Evolutionary conservation across 1,284 basidiomycete genomes (phyloP), one percentile per base, ranked within the genome.

Genomic region (Ustilago lituana): DNA sequence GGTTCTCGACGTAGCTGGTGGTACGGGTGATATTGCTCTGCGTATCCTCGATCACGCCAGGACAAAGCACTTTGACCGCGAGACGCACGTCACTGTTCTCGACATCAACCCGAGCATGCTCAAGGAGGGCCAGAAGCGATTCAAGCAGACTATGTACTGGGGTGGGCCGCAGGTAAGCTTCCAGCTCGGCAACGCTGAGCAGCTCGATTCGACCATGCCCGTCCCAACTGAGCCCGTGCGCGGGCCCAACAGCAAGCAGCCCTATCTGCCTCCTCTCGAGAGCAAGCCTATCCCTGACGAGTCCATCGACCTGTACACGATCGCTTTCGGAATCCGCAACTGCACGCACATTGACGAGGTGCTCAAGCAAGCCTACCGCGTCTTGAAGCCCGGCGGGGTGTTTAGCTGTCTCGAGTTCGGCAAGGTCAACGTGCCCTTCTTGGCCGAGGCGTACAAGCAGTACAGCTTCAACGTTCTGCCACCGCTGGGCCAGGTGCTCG

Each of bases 321-420:
- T 99, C 80, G 94, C 96, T 0, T 99, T 99, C 81, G 95, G 96
- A 29, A 98, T 98, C 74, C 88, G 96, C 48, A 99, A 99, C 83
- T 96, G 93, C 86, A 99, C 96, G 9, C 92, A 92, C 53, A 88
- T 98, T 66, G 90, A 92, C 10, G 89, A 88, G 22, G 96, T 94
- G 15, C 85, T 99, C 38, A 86, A 87, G 61, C 94, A 98, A 83
- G 96, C 96, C 4, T 86, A 96, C 83, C 88, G 96, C 17, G 94
- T 98, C 11, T 87, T 99, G 50, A 98, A 96, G 83, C 95, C 95
- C 0, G 96, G 96, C 71, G 96, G 94, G 51, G 91, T 89, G 5
- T 96, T 99, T 82, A 92, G 93, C 17, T 96, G 94, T 79, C 87
- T 99, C 55, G 96, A 99, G 83, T 98, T 99, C 84, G 94, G 94